Evolutionary conservation across 352 stramenopile species (phyloP), one percentile per base, ranked within the genome.

Genomic region (Globisporangium emineosum): DNA sequence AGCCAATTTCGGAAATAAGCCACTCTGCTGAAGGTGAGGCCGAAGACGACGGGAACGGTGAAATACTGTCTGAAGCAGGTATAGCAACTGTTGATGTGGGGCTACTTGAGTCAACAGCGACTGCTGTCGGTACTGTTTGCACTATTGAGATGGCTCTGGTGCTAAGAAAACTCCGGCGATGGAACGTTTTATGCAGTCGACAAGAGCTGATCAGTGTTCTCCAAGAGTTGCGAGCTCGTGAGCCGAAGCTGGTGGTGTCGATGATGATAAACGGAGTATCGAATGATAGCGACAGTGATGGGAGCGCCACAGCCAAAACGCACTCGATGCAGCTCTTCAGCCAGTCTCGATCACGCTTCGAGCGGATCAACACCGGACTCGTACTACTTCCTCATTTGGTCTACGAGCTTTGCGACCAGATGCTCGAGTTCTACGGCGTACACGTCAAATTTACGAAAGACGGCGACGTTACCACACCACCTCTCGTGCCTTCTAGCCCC

Each of bases 361-460:
- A 78, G 27, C 55, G 74, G 1, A 60, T 82, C 56, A 40, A 62
- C 13, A 64, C 71, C 1, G 57, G 64, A 23, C 57, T 82, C 1
- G 7, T 57, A 8, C 43, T 82, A 45, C 73, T 76, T 35, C 72
- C 74, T 27, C 51, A 71, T n/a, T 8, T 76, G 17, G 45, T 64
- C 2, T 51, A 50, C 3, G 32, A 67, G 1, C 37, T 82, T 3
- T 79, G 72, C 17, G 69, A 74, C 37, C 67, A 67, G n/a, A n/a
- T 79, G 1, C 69, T 79, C n/a, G 52, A 56, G 19, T 17, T 64
- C 3, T 68, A 78, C 10, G 72, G 69, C 0, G 72, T 72, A 1
- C 51, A 54, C 2, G 3, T 70, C 19, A 64, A 45, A 10, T 69
- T 77, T 40, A 15, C 40, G 17, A 57, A 15, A 40, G 49, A 69